Conservation (phyloP, 2,329 filamentous ascomycete genomes). For the Fusarium secorum region DNA sequence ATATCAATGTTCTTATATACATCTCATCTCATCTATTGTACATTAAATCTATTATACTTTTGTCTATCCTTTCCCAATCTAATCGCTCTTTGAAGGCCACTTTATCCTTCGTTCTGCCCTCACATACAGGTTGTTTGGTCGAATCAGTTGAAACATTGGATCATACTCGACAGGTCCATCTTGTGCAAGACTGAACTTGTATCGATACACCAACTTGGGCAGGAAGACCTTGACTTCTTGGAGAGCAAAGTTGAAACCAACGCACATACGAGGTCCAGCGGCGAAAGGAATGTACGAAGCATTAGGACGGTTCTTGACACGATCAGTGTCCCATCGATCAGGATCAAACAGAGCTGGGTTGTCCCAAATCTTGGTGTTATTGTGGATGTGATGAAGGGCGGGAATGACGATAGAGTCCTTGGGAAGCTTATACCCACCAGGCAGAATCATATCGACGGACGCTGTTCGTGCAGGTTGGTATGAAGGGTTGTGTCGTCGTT, state of each 20-base stretch:
- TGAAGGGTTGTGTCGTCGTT: slow-evolving; percentile 66
- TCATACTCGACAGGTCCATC: slow-evolving; percentile 64
- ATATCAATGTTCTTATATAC: not conserved
- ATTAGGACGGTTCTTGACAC: slow-evolving; percentile 60
- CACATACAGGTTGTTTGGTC: slow-evolving; percentile 63
- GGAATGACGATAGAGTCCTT: slow-evolving; percentile 61
- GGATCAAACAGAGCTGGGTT: slow-evolving; percentile 66
- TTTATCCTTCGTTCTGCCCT: slow-evolving; percentile 57
- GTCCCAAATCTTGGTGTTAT: slow-evolving; percentile 64
- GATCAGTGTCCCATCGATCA: slow-evolving; percentile 65
- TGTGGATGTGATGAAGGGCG: slow-evolving; percentile 59
- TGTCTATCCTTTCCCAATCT: slow-evolving; percentile 6
- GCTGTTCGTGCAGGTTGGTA: slow-evolving; percentile 68
- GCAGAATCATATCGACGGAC: slow-evolving; percentile 63
- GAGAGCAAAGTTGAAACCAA: slow-evolving; percentile 71
- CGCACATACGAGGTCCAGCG: slow-evolving; percentile 63
- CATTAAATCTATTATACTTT: slow-evolving; percentile 26
- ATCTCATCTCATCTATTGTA: slow-evolving; percentile 7
- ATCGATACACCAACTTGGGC: slow-evolving; percentile 65
- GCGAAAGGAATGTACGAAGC: slow-evolving; percentile 67
- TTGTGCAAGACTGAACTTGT: slow-evolving; percentile 61
- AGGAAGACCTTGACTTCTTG: slow-evolving; percentile 68
- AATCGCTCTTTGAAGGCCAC: slow-evolving; percentile 51
- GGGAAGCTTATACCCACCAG: slow-evolving; percentile 65
- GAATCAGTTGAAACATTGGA: slow-evolving; percentile 65